Evolutionary conservation across 2,329 filamentous ascomycete genomes (phyloP).

Genomic region (Lachnellula cervina): DNA sequence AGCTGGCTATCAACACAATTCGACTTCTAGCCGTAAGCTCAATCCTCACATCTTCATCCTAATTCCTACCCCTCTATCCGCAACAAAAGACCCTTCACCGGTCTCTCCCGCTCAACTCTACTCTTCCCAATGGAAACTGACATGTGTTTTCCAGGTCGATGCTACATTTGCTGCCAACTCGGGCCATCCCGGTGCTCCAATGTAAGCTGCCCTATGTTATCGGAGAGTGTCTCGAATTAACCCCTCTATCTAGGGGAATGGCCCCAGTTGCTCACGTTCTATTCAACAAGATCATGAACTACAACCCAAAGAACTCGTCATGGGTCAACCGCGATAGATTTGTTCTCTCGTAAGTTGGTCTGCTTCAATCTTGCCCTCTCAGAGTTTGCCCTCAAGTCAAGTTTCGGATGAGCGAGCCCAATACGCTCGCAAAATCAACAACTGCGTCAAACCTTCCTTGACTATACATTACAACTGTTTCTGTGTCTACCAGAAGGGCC

Average conservation of each 20-base stretch:
- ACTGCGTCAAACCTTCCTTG: too few relatives aligned
- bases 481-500: background rate
- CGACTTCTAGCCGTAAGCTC: conserved; percentile 84
- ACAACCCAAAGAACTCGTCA: conserved; percentile 98
- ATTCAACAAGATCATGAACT: conserved; percentile 98
- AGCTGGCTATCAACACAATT: conserved; percentile 97
- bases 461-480: too few relatives aligned
- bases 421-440: too few relatives aligned
- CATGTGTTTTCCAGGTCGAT: conserved; percentile 68
- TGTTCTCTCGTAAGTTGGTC: conserved; percentile 83
- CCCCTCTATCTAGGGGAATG: conserved; percentile 56
- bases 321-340: conserved; percentile 98
- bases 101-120: conserved; percentile 17
- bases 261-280: conserved; percentile 94
- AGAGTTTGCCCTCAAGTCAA: background rate
- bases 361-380: background rate
- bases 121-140: conserved; percentile 15
- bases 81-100: conserved; percentile 22
- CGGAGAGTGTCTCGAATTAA: conserved; percentile 29
- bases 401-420: background rate
- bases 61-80: conserved; percentile 34
- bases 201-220: conserved; percentile 50
- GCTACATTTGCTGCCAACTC: conserved; percentile 94
- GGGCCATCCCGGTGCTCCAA: conserved; percentile 96
- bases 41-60: conserved; percentile 18